phyloP scores from a whole-genome alignment of 2,329 filamentous ascomycete species.

The Fusarium praegraminearum region DNA sequence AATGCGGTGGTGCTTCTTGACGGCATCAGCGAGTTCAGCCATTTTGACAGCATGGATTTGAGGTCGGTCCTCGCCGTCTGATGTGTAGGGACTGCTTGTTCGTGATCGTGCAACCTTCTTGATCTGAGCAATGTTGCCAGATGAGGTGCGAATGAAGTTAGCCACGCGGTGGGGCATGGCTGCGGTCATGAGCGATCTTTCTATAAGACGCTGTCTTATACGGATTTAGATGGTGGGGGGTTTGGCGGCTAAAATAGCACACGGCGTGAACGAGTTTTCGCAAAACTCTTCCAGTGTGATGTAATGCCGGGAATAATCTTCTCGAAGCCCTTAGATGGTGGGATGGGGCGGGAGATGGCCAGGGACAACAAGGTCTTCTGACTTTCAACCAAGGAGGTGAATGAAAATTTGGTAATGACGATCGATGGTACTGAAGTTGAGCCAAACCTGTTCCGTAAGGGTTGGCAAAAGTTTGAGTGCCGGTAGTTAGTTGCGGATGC shows the following conservation, averaged over 20 bases:
- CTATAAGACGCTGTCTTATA: slow-evolving; percentile 31
- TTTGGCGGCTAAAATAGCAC: slow-evolving; percentile 36
- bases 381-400: slow-evolving; percentile 20
- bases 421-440: slow-evolving; percentile 16
- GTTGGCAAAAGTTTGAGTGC: slow-evolving; percentile 37
- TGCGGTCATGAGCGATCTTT: slow-evolving; percentile 36
- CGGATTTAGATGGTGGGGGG: slow-evolving; percentile 25
- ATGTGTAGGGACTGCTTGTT: slow-evolving; percentile 52
- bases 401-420: slow-evolving; percentile 31
- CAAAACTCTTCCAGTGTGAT: slow-evolving; percentile 38
- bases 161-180: slow-evolving; percentile 70
- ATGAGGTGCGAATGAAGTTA: slow-evolving; percentile 68
- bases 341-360: slow-evolving; percentile 36
- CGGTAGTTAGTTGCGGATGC: slow-evolving; percentile 25
- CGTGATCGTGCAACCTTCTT: slow-evolving; percentile 56
- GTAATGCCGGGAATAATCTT: slow-evolving; percentile 31
- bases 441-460: slow-evolving; percentile 35
- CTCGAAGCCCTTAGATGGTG: slow-evolving; percentile 27
- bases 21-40: slow-evolving; percentile 54
- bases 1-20: slow-evolving; percentile 59
- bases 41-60: slow-evolving; percentile 52
- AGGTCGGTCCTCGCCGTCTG: slow-evolving; percentile 53
- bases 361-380: slow-evolving; percentile 35
- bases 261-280: slow-evolving; percentile 25
- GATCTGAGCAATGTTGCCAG: slow-evolving; percentile 65